Conservation (phyloP, 352 stramenopile genomes). For the Globisporangium parvum region DNA sequence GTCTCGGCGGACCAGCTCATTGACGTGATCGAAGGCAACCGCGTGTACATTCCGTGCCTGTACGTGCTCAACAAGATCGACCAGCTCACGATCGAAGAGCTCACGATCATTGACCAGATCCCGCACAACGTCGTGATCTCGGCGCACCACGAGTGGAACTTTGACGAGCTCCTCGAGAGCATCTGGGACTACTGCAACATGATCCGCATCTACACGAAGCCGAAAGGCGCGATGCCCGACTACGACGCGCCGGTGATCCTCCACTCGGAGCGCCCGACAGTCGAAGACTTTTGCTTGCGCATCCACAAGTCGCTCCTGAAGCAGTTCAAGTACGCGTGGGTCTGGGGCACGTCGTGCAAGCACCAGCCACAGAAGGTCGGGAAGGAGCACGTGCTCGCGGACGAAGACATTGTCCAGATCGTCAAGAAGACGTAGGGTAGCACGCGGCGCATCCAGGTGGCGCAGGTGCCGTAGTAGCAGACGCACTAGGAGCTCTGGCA, state of each 20-base stretch:
- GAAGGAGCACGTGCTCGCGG: slow-evolving; percentile 95
- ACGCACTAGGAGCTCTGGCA: too few relatives aligned
- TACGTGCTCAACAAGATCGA: slow-evolving; percentile 99
- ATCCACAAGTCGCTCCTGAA: slow-evolving; percentile 89
- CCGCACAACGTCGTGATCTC: slow-evolving; percentile 98
- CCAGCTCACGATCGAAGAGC: slow-evolving; percentile 97
- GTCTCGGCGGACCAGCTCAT: slow-evolving; percentile 98
- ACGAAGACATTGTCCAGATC: slow-evolving; percentile 99
- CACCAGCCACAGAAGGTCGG: slow-evolving; percentile 98
- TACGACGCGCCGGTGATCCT: slow-evolving; percentile 97
- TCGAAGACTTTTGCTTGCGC: slow-evolving; percentile 96
- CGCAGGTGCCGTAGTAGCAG: too few relatives aligned
- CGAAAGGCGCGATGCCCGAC: slow-evolving; percentile 92
- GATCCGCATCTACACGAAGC: slow-evolving; percentile 99
- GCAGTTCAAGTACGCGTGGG: slow-evolving; percentile 94
- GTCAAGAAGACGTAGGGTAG: slow-evolving; percentile 89
- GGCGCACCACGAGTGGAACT: slow-evolving; percentile 96
- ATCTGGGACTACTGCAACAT: slow-evolving; percentile 99
- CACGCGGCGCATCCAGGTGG: too few relatives aligned
- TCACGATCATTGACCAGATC: slow-evolving; percentile 98
- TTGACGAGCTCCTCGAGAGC: slow-evolving; percentile 94
- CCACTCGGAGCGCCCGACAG: slow-evolving; percentile 90
- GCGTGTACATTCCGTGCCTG: slow-evolving; percentile 96
- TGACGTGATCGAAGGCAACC: slow-evolving; percentile 98
- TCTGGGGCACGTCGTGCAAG: slow-evolving; percentile 97